Evolutionary conservation across 176 grass and related monocot species (phyloP).

Genomic region (Oryza glumipatula): DNA sequence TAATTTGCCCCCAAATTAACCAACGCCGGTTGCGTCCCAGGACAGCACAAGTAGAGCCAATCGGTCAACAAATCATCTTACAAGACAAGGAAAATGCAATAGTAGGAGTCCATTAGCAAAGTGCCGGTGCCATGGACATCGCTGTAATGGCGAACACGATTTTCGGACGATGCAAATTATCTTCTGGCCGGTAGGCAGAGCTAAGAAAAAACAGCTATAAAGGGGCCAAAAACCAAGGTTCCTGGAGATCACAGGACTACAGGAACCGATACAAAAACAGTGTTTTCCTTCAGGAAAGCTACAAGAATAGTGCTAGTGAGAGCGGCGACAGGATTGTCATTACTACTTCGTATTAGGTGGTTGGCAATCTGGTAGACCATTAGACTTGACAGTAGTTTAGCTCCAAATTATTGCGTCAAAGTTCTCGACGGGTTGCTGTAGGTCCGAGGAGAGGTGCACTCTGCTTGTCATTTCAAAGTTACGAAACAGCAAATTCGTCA

Average conservation of each 20-base stretch:
- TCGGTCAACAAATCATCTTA: neutral
- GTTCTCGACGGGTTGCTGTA: neutral
- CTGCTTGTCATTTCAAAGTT: neutral
- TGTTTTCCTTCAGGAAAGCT: neutral
- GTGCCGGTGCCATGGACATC: neutral
- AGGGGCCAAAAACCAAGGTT: slow-evolving; percentile 1
- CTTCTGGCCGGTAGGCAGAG: neutral
- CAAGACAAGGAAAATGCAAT: slow-evolving; percentile 4
- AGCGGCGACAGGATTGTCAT: slow-evolving; percentile 7
- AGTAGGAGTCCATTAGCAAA: neutral
- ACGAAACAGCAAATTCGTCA: neutral
- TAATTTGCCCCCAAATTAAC: slow-evolving; percentile 2
- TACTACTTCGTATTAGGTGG: neutral
- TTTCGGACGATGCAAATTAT: slow-evolving; percentile 21
- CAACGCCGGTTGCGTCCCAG: slow-evolving; percentile 5
- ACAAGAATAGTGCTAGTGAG: neutral
- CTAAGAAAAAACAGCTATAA: neutral
- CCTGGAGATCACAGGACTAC: neutral
- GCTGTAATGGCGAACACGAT: slow-evolving; percentile 19
- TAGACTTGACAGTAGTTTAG: slow-evolving; percentile 20
- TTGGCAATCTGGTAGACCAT: neutral
- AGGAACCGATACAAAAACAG: neutral
- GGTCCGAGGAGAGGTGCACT: neutral
- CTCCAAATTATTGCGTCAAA: neutral
- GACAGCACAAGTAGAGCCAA: slow-evolving; percentile 1